Conservation (phyloP, 176 grass and related monocot genomes). For the Themeda triandra region DNA sequence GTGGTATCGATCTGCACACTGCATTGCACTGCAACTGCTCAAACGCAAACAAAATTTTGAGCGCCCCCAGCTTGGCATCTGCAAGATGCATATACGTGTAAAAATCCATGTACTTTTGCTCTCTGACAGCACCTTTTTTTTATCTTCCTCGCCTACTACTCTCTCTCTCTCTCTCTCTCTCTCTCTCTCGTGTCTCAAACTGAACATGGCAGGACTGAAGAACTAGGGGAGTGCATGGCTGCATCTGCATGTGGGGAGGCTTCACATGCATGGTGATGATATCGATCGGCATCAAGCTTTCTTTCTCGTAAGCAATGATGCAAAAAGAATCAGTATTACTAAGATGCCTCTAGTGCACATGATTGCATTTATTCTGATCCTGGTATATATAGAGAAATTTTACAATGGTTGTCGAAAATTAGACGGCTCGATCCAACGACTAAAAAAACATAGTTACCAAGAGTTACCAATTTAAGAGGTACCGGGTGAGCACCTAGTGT, state of each 20-base stretch:
- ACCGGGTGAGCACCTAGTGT: too few relatives aligned
- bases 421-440: too few relatives aligned
- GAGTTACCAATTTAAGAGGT: too few relatives aligned
- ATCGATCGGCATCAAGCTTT: constrained; percentile 1
- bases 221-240: not conserved
- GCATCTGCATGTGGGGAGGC: constrained; percentile 18
- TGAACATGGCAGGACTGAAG: constrained; percentile 35
- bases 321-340: not conserved
- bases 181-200: constrained; percentile 12
- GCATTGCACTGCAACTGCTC: constrained; percentile 17
- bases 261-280: constrained; percentile 34
- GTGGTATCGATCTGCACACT: not conserved
- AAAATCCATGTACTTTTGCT: not conserved
- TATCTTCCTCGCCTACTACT: not conserved
- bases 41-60: constrained; percentile 3
- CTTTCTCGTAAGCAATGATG: constrained; percentile 14
- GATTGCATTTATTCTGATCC: constrained; percentile 13
- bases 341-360: constrained; percentile 28
- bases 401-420: too few relatives aligned
- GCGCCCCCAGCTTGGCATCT: constrained; percentile 23
- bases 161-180: not conserved
- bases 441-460: too few relatives aligned
- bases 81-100: not conserved
- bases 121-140: not conserved
- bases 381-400: not conserved